Conservation (phyloP, 208 protist species). For the Herpetomonas muscarum region DNA sequence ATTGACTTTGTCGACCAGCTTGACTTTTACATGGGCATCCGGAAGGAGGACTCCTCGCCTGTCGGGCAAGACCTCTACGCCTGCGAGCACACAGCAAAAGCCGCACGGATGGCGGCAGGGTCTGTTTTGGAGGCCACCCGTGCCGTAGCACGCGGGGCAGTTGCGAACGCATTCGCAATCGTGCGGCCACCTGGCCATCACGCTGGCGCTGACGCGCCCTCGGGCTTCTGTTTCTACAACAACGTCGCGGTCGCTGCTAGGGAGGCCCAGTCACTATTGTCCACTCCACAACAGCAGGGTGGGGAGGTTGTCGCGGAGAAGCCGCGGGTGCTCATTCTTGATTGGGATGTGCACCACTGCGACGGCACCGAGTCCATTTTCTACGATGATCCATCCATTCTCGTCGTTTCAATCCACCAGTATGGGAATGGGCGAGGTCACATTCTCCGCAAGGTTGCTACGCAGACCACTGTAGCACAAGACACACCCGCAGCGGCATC, state of each 20-base stretch:
- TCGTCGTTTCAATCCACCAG: slow-evolving; percentile 94
- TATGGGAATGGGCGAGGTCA: slow-evolving; percentile 67
- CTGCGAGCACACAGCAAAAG: slow-evolving; percentile 49
- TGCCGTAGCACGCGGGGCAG: slow-evolving; percentile 46
- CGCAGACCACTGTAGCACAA: neutral
- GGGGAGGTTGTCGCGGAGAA: neutral
- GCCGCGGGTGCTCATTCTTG: slow-evolving; percentile 85
- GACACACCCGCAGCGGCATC: neutral
- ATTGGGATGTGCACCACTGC: slow-evolving; percentile 96
- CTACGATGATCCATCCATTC: slow-evolving; percentile 84
- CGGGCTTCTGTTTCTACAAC: slow-evolving; percentile 92
- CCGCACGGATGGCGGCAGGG: slow-evolving; percentile 63
- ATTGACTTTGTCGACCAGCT: slow-evolving; percentile 76
- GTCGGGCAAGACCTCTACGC: slow-evolving; percentile 81
- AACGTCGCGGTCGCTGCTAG: slow-evolving; percentile 89
- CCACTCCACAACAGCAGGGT: neutral
- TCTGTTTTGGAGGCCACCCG: slow-evolving; percentile 63
- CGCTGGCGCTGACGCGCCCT: slow-evolving; percentile 35
- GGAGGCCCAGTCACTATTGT: slow-evolving; percentile 56
- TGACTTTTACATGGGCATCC: slow-evolving; percentile 44
- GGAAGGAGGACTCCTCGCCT: slow-evolving; percentile 10
- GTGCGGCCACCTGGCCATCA: slow-evolving; percentile 90
- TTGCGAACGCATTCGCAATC: slow-evolving; percentile 82
- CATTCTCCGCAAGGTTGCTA: slow-evolving; percentile 49
- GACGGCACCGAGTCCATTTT: slow-evolving; percentile 94